Evolutionary conservation across 805 yeast species (phyloP).

Genomic region (Wickerhamia fluorescens): DNA sequence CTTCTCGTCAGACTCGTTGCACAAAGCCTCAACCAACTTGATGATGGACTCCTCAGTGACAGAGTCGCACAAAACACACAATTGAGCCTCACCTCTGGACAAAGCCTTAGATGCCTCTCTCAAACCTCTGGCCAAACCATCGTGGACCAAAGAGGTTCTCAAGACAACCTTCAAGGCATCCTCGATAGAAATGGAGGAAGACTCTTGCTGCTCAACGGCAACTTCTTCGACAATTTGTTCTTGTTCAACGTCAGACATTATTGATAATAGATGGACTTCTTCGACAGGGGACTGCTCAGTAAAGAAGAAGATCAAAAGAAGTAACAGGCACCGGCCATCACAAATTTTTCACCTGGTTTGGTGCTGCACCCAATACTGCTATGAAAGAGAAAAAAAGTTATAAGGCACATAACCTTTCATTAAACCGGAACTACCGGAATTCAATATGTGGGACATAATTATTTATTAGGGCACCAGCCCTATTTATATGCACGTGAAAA

Average conservation of each 20-base stretch:
- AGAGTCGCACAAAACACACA: constrained; percentile 95
- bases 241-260: constrained; percentile 93
- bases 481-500: no score
- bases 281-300: constrained; percentile 49
- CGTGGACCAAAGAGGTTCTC: constrained; percentile 96
- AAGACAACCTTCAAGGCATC: constrained; percentile 97
- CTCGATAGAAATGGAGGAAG: constrained; percentile 88
- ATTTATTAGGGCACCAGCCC: no score
- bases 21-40: constrained; percentile 97
- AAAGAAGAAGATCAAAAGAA: constrained; percentile 1
- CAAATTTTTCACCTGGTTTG: no score
- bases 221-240: constrained; percentile 75
- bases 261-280: constrained; percentile 50
- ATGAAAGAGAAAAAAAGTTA: background rate
- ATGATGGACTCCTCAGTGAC: constrained; percentile 96
- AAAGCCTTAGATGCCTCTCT: constrained; percentile 99
- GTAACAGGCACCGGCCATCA: constrained; percentile 1
- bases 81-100: constrained; percentile 94
- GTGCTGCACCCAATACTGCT: background rate
- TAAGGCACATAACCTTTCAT: no score
- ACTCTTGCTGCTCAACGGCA: constrained; percentile 80
- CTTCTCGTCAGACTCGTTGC: constrained; percentile 95
- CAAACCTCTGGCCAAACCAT: constrained; percentile 99
- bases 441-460: no score
- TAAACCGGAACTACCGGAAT: no score